Conservation (phyloP, 345 rosid species). For the Lepidium africanum region DNA sequence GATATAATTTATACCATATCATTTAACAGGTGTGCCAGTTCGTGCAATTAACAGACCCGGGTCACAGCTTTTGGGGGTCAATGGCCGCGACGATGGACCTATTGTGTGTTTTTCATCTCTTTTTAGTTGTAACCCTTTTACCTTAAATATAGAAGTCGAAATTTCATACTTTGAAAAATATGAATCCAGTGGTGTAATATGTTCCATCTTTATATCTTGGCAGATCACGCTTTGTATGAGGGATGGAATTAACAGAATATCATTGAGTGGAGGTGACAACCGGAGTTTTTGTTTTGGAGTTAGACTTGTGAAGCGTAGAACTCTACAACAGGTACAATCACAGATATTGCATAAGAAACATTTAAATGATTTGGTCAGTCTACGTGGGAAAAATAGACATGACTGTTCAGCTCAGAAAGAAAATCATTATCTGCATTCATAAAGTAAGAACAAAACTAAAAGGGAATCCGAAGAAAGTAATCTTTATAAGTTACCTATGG, state of each 20-base stretch:
- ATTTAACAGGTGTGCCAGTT: slow-evolving; percentile 43
- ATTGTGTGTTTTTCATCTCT: slow-evolving; percentile 48
- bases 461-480: background rate
- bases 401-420: background rate
- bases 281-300: slow-evolving; percentile 85
- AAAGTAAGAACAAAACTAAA: background rate
- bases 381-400: background rate
- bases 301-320: slow-evolving; percentile 70
- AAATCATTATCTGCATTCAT: background rate
- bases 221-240: slow-evolving; percentile 61
- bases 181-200: background rate
- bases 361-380: background rate
- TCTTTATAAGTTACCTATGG: background rate
- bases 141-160: background rate
- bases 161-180: background rate
- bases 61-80: slow-evolving; percentile 75
- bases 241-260: slow-evolving; percentile 75
- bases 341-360: background rate
- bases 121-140: background rate
- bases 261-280: slow-evolving; percentile 61
- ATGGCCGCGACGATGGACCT: slow-evolving; percentile 96
- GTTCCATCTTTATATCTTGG: slow-evolving; percentile 2
- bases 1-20: background rate
- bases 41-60: slow-evolving; percentile 87
- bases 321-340: slow-evolving; percentile 65